These are phyloP conservation scores for Rhinocladiella mackenziei DNA, from an alignment of 2,329 filamentous ascomycete species.

Conservation along the genomic window DNA sequence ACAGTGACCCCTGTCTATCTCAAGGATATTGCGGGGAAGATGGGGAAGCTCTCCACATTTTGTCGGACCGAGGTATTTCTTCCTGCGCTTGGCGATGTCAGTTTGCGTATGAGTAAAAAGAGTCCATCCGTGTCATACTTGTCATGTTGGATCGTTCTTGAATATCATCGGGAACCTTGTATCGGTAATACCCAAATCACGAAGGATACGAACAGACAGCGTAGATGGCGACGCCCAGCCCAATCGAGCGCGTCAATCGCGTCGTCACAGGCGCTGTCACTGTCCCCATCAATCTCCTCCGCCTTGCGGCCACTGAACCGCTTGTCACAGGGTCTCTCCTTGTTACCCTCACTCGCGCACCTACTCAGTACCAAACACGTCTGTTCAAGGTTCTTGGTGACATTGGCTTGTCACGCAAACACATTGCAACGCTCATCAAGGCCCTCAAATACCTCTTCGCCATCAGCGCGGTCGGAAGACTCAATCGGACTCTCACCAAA, in stretches of 20 bases:
- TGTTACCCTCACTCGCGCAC: conserved; percentile 21
- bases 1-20: too few relatives aligned
- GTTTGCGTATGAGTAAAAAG: too few relatives aligned
- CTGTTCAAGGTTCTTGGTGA: conserved; percentile 15
- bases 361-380: conserved; percentile 14
- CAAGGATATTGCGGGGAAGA: too few relatives aligned
- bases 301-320: conserved; percentile 20
- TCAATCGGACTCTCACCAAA: conserved; percentile 53
- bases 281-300: conserved; percentile 15
- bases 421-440: conserved; percentile 17
- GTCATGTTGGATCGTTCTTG: too few relatives aligned
- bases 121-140: too few relatives aligned
- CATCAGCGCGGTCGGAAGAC: conserved; percentile 48
- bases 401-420: conserved; percentile 10
- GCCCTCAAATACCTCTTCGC: conserved; percentile 47
- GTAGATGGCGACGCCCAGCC: conserved; percentile 12
- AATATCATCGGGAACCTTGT: too few relatives aligned
- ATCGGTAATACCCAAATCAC: too few relatives aligned
- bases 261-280: conserved; percentile 6
- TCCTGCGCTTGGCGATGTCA: too few relatives aligned
- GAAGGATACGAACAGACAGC: too few relatives aligned
- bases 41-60: too few relatives aligned
- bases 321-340: conserved; percentile 24
- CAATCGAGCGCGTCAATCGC: conserved; percentile 12
- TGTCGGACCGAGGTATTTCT: too few relatives aligned